Base-by-base conservation (phyloP, 352 stramenopile species). In the Thalassiosira livingstoniorum region DNA sequence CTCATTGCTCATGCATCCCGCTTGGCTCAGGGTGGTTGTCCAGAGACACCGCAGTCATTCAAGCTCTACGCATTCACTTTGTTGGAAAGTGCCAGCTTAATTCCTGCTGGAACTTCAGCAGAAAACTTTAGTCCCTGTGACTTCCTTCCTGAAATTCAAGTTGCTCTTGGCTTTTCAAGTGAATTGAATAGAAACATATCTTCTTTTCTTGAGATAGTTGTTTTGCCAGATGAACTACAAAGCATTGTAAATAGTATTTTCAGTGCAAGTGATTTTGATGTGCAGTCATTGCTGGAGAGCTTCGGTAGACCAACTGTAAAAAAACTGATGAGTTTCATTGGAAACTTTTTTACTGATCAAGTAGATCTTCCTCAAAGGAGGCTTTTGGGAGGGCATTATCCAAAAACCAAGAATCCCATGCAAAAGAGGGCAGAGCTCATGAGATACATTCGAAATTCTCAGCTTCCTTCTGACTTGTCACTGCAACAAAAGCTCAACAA, bases 261-360 rank as follows among this genome's bases (percentile, higher is more conserved):
- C n/a, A n/a, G n/a, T n/a, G n/a, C n/a, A n/a, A n/a, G n/a, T n/a
- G n/a, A n/a, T n/a, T n/a, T n/a, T n/a, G n/a, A n/a, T n/a, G n/a
- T n/a, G n/a, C n/a, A n/a, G n/a, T n/a, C 71, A 47, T 70, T 85
- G 68, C 27, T 85, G 35, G 31, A 80, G 5, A 75, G 34, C 35
- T 80, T 81, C 42, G 51, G 71, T 15, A 58, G 47, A 47, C 32
- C 71, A 2, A 78, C 77, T 7, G 47, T 79, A 23, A 32, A 54
- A 23, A 27, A 62, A 25, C 47, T 79, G 7, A 64, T 83, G 2
- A 73, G 15, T 37, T 83, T 83, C 18, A 51, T 74, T 21, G 42
- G 54, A 4, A 37, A 23, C 11, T 65, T 67, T 29, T 76, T 76
- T 32, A 25, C 45, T 31, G 13, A 13, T 3, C 7, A 15, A 35